Percentiles rank a stretch among this genome's conserved stretches.
These are phyloP conservation scores for Scheffersomyces coipomensis DNA, from an alignment of 805 yeast species.

Conservation along the genomic window DNA sequence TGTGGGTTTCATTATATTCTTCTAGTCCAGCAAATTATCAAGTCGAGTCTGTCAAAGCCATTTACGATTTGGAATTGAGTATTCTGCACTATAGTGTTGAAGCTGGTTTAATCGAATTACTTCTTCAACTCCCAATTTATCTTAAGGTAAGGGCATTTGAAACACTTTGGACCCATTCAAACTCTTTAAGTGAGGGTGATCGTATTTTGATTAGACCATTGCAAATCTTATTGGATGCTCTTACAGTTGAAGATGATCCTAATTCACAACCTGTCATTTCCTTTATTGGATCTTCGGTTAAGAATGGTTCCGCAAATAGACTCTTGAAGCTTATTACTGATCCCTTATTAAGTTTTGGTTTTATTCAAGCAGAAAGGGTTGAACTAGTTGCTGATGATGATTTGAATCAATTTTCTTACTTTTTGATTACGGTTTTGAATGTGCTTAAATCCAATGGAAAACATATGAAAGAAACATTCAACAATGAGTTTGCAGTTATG, in stretches of 20 bases:
- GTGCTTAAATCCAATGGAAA: slow-evolving; percentile 49
- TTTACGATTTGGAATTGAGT: slow-evolving; percentile 60
- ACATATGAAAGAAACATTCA: slow-evolving; percentile 46
- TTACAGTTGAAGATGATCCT: slow-evolving; percentile 36
- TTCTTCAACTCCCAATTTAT: slow-evolving; percentile 34
- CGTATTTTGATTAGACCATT: slow-evolving; percentile 60
- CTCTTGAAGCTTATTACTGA: slow-evolving; percentile 58
- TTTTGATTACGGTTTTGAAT: slow-evolving; percentile 50
- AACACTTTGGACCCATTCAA: slow-evolving; percentile 73
- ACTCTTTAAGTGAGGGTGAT: slow-evolving; percentile 47
- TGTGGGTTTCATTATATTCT: slow-evolving; percentile 57
- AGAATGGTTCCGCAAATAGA: slow-evolving; percentile 57
- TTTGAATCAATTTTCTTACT: slow-evolving; percentile 59
- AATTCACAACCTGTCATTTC: slow-evolving; percentile 41
- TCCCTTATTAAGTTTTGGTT: slow-evolving; percentile 46
- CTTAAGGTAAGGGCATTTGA: slow-evolving; percentile 55
- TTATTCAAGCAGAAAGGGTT: slow-evolving; percentile 25
- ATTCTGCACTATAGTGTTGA: slow-evolving; percentile 60
- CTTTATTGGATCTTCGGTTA: slow-evolving; percentile 45
- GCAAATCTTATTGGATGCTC: slow-evolving; percentile 64
- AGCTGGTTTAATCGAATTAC: slow-evolving; percentile 63
- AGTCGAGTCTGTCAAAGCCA: slow-evolving; percentile 64
- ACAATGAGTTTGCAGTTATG: slow-evolving; percentile 57
- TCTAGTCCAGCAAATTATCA: slow-evolving; percentile 54
- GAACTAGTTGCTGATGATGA: slow-evolving; percentile 52